Base-by-base conservation (phyloP, 2,329 filamentous ascomycete genomes). In the Colletotrichum liriopes region DNA sequence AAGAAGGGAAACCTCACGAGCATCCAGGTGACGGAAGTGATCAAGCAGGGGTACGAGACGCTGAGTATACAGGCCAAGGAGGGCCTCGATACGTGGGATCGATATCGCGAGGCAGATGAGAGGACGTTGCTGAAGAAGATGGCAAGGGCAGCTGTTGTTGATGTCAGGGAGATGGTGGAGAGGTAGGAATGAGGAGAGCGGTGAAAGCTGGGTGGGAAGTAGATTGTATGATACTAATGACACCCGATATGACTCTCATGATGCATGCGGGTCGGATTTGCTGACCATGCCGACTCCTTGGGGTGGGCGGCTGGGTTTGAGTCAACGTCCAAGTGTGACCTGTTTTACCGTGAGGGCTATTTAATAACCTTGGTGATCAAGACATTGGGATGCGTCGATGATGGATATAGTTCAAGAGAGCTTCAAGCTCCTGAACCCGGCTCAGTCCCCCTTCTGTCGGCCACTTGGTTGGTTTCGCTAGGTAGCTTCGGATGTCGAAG, bases 31-130 rank as follows among this genome's bases (percentile, higher is more conserved):
- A 92, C 93, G 52, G 93, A 93, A 75, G 93, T 98, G 37, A 98
- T 99, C 82, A 97, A 97, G 84, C 93, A 97, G 81, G 96, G 96
- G 0, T 98, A 98, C 79, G 96, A 98, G 82, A 98, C 95, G 45
- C 83, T 99, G 77, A 96, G 93, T 74, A 97, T 99, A 66, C 94
- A 97, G 82, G 91, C 94, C 0, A 94, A 92, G 77, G 95, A 97
- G 79, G 95, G 94, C 0, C 81, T 97, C 76, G 95, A 96, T 80
- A 90, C 91, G 47, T 97, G 94, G 94, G 93, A 94, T 75, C 90
- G 88, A 79, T 98, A 94, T 81, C 87, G 96, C 18, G 96, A 98
- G 84, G 93, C 93, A 2, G 94, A 98, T 75, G 92, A 95, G 85
- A 93, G 94, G 83, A 89, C 88, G 7, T 85, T 96, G 77, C 82